A percentile compares a stretch with the other conserved stretches of the same genome.
Evolutionary conservation across 371 early-diverging fungal genomes (phyloP).

Genomic region (Mortierella sp.): DNA sequence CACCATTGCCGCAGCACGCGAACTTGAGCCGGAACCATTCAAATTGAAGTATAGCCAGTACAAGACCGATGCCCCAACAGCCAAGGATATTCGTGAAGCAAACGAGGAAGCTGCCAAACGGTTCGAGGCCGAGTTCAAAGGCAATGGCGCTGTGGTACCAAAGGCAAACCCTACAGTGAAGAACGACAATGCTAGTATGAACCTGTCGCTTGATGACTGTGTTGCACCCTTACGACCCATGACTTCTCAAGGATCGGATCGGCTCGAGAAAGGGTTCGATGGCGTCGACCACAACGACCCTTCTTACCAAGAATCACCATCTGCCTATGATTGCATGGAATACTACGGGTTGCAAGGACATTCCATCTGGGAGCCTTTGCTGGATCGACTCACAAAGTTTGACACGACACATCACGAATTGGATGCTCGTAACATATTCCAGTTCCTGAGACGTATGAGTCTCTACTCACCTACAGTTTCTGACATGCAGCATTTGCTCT

Average conservation of each 20-base stretch:
- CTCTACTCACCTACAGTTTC: slow-evolving; percentile 13
- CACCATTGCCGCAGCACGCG: slow-evolving; percentile 11
- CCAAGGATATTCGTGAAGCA: slow-evolving; percentile 21
- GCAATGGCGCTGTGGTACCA: background rate
- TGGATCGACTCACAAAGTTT: slow-evolving; percentile 42
- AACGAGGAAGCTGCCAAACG: slow-evolving; percentile 10
- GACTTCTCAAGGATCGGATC: background rate
- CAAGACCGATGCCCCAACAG: slow-evolving; percentile 26
- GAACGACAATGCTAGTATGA: background rate
- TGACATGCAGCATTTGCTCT: background rate
- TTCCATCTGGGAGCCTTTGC: slow-evolving; percentile 43
- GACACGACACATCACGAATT: slow-evolving; percentile 37
- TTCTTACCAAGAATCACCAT: background rate
- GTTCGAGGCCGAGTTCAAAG: slow-evolving; percentile 11
- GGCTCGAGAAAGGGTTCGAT: background rate
- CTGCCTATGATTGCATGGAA: slow-evolving; percentile 39
- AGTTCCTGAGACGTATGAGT: slow-evolving; percentile 35
- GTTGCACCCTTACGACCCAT: slow-evolving; percentile 12
- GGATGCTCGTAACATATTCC: slow-evolving; percentile 31
- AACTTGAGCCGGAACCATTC: slow-evolving; percentile 15
- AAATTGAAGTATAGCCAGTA: slow-evolving; percentile 25
- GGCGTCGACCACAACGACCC: background rate
- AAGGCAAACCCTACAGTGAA: background rate
- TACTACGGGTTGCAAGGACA: slow-evolving; percentile 29
- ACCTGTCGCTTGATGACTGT: slow-evolving; percentile 2